Conservation (phyloP, 164 flowering plant species). For the Tinospora cordifolia region DNA sequence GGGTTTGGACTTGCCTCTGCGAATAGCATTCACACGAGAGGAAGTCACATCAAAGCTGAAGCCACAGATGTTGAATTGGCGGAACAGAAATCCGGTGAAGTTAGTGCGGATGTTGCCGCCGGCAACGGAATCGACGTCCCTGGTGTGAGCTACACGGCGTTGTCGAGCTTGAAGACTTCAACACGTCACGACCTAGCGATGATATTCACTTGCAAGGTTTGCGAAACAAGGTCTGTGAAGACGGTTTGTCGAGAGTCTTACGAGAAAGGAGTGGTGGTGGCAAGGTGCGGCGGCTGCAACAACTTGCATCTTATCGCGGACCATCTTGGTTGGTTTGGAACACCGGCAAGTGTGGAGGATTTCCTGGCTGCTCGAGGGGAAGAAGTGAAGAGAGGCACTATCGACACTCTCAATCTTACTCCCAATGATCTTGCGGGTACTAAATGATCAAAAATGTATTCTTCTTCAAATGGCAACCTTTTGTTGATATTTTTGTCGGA, state of each 20-base stretch:
- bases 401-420: constrained; percentile 59
- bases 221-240: constrained; percentile 79
- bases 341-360: constrained; percentile 80
- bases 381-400: constrained; percentile 62
- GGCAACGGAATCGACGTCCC: background rate
- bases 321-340: constrained; percentile 85
- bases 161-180: constrained; percentile 54
- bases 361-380: constrained; percentile 81
- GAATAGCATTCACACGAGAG: constrained; percentile 15
- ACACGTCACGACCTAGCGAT: constrained; percentile 71
- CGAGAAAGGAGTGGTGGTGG: constrained; percentile 91
- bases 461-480: background rate
- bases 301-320: constrained; percentile 87
- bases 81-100: background rate
- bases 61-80: constrained; percentile 3
- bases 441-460: constrained; percentile 3
- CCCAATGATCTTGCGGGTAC: constrained; percentile 75
- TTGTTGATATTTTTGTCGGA: background rate
- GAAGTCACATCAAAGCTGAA: constrained; percentile 22
- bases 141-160: constrained; percentile 23
- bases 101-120: background rate
- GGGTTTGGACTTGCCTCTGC: background rate
- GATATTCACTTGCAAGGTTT: constrained; percentile 90
- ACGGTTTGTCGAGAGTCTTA: constrained; percentile 71
- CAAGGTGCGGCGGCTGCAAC: constrained; percentile 69